A percentile compares a stretch with the other conserved stretches of the same genome.
phyloP scores from a whole-genome alignment of 805 yeast species.

The Pichia deserticola region DNA sequence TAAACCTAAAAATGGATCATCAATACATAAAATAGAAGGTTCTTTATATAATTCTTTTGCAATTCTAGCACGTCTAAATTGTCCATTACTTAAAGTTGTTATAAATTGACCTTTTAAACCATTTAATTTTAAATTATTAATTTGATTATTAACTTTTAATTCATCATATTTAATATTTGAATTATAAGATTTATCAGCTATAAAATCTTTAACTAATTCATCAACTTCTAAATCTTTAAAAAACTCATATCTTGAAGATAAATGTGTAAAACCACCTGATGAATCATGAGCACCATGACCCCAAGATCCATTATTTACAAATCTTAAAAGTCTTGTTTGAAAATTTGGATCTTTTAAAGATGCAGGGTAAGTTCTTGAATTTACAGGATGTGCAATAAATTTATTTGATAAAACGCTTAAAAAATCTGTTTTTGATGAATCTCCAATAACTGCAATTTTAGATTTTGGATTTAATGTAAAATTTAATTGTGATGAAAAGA shows the following conservation, averaged over 20 bases:
- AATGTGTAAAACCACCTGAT: slow-evolving; percentile 51
- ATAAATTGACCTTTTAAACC: slow-evolving; percentile 67
- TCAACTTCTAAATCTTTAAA: slow-evolving; percentile 75
- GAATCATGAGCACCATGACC: slow-evolving; percentile 31
- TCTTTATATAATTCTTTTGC: slow-evolving; percentile 63
- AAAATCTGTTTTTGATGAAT: slow-evolving; percentile 43
- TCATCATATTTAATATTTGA: slow-evolving; percentile 31
- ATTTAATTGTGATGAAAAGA: slow-evolving; percentile 36
- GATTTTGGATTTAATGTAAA: slow-evolving; percentile 33
- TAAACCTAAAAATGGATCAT: slow-evolving; percentile 88
- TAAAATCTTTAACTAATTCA: slow-evolving; percentile 53
- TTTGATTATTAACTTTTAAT: slow-evolving; percentile 33
- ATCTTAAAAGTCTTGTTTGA: slow-evolving; percentile 33
- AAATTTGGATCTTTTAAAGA: slow-evolving; percentile 37
- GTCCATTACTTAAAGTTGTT: slow-evolving; percentile 88
- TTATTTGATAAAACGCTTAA: slow-evolving; percentile 52
- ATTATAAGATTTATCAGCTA: slow-evolving; percentile 49
- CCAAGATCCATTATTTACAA: slow-evolving; percentile 30
- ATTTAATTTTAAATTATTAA: slow-evolving; percentile 45
- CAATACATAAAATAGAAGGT: slow-evolving; percentile 66
- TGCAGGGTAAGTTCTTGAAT: slow-evolving; percentile 49
- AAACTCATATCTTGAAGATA: slow-evolving; percentile 85
- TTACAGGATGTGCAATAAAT: slow-evolving; percentile 43
- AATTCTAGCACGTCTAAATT: slow-evolving; percentile 80
- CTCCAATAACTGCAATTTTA: slow-evolving; percentile 51